Evolutionary conservation across 257 asterid species (phyloP).

Genomic region (Linaria vulgaris): DNA sequence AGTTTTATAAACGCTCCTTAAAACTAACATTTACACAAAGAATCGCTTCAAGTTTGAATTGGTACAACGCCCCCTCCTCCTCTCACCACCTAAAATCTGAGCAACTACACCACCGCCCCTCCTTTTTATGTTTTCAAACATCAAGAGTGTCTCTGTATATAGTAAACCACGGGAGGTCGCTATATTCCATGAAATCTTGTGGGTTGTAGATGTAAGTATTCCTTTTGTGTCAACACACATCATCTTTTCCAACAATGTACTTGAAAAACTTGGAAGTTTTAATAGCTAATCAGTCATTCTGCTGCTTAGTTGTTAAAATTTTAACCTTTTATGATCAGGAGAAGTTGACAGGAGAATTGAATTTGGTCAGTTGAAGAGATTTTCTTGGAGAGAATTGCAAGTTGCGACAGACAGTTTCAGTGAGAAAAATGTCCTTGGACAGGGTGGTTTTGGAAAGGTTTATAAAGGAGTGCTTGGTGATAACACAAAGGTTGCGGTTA

Average conservation of each 20-base stretch:
- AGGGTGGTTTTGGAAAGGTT: slow-evolving; percentile 97
- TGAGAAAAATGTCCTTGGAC: slow-evolving; percentile 87
- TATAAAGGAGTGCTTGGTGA: slow-evolving; percentile 82
- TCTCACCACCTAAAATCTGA: too few species aligned
- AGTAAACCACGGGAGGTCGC: too few species aligned
- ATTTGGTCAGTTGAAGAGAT: slow-evolving; percentile 92
- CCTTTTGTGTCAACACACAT: too few species aligned
- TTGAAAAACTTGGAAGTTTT: slow-evolving; percentile 9
- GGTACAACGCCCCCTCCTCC: too few species aligned
- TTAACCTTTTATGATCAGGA: slow-evolving; percentile 41
- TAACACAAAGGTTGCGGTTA: slow-evolving; percentile 84
- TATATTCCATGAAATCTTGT: too few species aligned
- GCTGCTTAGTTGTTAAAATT: slow-evolving; percentile 9
- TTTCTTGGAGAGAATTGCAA: slow-evolving; percentile 90
- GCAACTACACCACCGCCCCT: too few species aligned
- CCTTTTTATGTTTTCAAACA: too few species aligned
- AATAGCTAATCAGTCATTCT: slow-evolving; percentile 5
- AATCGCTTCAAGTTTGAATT: too few species aligned
- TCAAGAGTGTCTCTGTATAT: too few species aligned
- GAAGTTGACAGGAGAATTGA: slow-evolving; percentile 89
- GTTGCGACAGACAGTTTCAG: slow-evolving; percentile 83
- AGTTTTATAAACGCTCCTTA: too few species aligned
- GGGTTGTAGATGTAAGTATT: too few species aligned
- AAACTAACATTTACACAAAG: too few species aligned
- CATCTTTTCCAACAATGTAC: background rate